phyloP scores from a whole-genome alignment of 2,329 filamentous ascomycete genomes.

The Massarina eburnea region DNA sequence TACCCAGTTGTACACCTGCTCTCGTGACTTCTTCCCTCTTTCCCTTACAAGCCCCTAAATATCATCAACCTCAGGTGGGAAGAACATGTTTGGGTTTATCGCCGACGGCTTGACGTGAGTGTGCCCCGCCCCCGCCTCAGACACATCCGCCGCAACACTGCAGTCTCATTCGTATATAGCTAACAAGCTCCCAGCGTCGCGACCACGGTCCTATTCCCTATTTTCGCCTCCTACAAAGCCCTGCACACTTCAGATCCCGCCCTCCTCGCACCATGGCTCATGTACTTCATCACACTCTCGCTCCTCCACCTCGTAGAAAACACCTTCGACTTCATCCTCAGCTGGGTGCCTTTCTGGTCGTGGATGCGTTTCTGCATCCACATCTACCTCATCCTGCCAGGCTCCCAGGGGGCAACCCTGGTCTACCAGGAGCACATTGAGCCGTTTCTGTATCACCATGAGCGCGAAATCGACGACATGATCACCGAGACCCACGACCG shows the following conservation, averaged over 20 bases:
- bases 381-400: conserved; percentile 93
- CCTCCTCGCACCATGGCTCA: conserved; percentile 93
- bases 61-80: no score
- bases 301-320: conserved; percentile 80
- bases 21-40: no score
- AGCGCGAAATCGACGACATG: conserved; percentile 84
- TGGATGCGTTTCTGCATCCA: conserved; percentile 86
- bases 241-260: conserved; percentile 89
- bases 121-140: conserved; percentile 30
- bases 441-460: conserved; percentile 85
- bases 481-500: conserved; percentile 81
- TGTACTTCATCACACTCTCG: conserved; percentile 96
- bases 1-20: no score
- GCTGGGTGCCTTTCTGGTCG: conserved; percentile 91
- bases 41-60: no score
- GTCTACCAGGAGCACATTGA: conserved; percentile 85
- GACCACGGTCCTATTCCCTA: conserved; percentile 87
- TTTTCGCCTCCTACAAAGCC: conserved; percentile 97
- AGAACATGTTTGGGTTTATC: conserved; percentile 42
- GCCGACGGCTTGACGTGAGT: conserved; percentile 43
- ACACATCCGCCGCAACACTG: not conserved
- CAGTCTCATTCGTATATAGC: conserved; percentile 3
- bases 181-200: conserved; percentile 31
- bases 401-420: conserved; percentile 87
- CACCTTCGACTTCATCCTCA: conserved; percentile 83